Percentiles rank a stretch among this genome's conserved stretches.
Conservation (phyloP, 169 alveolate genomes). For the Cryptosporidium parvum region DNA sequence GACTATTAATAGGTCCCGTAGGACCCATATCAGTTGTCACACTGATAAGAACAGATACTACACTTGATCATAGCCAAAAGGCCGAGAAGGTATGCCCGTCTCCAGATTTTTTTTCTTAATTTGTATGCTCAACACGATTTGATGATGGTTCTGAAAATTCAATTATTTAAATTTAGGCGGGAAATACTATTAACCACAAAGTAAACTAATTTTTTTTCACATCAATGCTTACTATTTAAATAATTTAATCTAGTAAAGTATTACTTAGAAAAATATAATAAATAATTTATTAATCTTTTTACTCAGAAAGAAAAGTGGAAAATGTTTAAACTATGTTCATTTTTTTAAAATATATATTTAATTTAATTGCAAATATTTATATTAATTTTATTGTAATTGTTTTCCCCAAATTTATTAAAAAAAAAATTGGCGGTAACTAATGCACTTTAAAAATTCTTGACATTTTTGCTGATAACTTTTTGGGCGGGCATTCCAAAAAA, state of each 20-base stretch:
- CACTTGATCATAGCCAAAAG: slow-evolving; percentile 97
- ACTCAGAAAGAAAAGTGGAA: too few relatives aligned
- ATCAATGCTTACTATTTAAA: not conserved
- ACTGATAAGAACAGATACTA: slow-evolving; percentile 96
- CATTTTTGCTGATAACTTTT: not conserved
- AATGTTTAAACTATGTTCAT: too few relatives aligned
- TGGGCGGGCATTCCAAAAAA: slow-evolving; percentile 1
- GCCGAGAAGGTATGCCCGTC: slow-evolving; percentile 94
- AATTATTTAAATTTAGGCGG: not conserved
- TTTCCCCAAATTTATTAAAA: too few relatives aligned
- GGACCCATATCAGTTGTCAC: slow-evolving; percentile 93
- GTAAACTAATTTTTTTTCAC: too few relatives aligned
- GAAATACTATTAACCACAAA: not conserved
- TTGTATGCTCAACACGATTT: slow-evolving; percentile 19
- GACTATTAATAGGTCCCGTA: slow-evolving; percentile 71
- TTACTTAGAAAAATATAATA: too few relatives aligned
- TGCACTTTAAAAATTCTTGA: too few relatives aligned
- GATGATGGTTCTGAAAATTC: slow-evolving; percentile 48
- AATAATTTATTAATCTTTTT: too few relatives aligned
- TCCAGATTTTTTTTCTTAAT: not conserved
- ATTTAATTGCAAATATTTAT: too few relatives aligned
- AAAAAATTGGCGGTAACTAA: not conserved
- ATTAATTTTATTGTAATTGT: too few relatives aligned
- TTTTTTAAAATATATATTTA: too few relatives aligned
- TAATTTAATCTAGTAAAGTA: not conserved